These are phyloP conservation scores for Pseudonitzschia delicatissima DNA, from an alignment of 108 stramenopile species.

Conservation along the genomic window DNA sequence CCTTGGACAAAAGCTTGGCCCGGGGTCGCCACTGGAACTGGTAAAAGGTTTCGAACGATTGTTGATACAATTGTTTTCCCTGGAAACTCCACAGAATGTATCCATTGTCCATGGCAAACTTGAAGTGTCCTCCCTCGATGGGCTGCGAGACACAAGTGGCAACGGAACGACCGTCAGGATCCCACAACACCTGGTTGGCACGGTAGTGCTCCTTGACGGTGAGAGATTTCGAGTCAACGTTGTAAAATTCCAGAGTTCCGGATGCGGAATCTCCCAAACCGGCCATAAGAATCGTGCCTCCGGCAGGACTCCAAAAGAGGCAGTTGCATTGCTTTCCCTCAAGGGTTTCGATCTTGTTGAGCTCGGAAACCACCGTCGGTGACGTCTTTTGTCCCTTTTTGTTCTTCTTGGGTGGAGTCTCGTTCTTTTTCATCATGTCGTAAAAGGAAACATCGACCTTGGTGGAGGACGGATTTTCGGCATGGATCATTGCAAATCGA, in stretches of 20 bases:
- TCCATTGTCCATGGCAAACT: conserved; percentile 97
- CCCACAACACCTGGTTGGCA: conserved; percentile 92
- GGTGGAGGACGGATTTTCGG: conserved; percentile 83
- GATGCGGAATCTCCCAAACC: conserved; percentile 87
- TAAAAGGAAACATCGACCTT: conserved; percentile 93
- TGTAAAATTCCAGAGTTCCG: conserved; percentile 92
- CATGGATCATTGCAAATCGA: conserved; percentile 92
- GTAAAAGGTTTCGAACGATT: conserved; percentile 92
- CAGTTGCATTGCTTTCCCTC: conserved; percentile 88
- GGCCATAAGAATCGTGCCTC: conserved; percentile 85
- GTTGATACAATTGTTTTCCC: conserved; percentile 83
- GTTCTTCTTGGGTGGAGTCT: conserved; percentile 14
- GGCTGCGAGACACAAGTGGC: conserved; percentile 91
- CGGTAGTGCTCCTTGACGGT: conserved; percentile 92
- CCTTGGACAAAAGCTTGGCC: conserved; percentile 77
- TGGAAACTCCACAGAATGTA: conserved; percentile 95
- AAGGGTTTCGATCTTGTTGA: conserved; percentile 79
- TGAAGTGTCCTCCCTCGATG: conserved; percentile 91
- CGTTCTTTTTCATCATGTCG: conserved; percentile 83
- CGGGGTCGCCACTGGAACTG: conserved; percentile 96
- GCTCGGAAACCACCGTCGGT: conserved; percentile 43
- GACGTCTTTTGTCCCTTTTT: conserved; percentile 67
- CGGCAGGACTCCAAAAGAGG: conserved; percentile 94
- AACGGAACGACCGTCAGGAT: conserved; percentile 90
- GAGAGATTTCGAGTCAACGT: conserved; percentile 84